Conservation (phyloP, 129 eudicot species). For the Artemisia tridentata region DNA sequence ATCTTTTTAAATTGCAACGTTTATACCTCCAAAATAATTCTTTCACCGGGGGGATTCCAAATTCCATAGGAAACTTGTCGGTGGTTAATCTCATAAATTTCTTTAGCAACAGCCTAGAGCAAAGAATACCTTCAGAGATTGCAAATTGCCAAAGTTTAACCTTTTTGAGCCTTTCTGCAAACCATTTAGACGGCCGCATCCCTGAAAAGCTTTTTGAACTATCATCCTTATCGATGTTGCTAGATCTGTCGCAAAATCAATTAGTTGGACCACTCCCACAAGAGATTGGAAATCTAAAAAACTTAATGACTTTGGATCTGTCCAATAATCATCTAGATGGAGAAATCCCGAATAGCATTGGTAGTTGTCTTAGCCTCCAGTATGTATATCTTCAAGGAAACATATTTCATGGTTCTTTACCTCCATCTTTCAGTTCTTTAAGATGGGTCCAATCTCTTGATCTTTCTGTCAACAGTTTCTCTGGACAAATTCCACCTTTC, state of each 20-base stretch:
- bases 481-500: conserved; percentile 37
- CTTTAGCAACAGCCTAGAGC: conserved; percentile 18
- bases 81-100: neutral
- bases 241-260: conserved; percentile 33
- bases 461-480: conserved; percentile 34
- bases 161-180: conserved; percentile 17
- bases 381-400: conserved; percentile 15
- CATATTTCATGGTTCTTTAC: conserved; percentile 28
- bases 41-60: conserved; percentile 35
- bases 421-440: conserved; percentile 10
- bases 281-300: conserved; percentile 32
- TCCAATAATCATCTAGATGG: conserved; percentile 30
- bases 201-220: conserved; percentile 27
- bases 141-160: conserved; percentile 24
- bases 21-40: conserved; percentile 17
- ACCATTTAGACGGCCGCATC: conserved; percentile 33
- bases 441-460: conserved; percentile 27
- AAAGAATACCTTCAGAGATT: conserved; percentile 26
- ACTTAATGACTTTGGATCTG: conserved; percentile 16
- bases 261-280: conserved; percentile 31
- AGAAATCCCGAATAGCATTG: conserved; percentile 26
- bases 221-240: conserved; percentile 13
- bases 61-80: conserved; percentile 32
- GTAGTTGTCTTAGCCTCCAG: conserved; percentile 30
- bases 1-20: conserved; percentile 17